These are phyloP conservation scores for Chlorella ohadii DNA, from an alignment of 139 green algal genomes.

Conservation along the genomic window DNA sequence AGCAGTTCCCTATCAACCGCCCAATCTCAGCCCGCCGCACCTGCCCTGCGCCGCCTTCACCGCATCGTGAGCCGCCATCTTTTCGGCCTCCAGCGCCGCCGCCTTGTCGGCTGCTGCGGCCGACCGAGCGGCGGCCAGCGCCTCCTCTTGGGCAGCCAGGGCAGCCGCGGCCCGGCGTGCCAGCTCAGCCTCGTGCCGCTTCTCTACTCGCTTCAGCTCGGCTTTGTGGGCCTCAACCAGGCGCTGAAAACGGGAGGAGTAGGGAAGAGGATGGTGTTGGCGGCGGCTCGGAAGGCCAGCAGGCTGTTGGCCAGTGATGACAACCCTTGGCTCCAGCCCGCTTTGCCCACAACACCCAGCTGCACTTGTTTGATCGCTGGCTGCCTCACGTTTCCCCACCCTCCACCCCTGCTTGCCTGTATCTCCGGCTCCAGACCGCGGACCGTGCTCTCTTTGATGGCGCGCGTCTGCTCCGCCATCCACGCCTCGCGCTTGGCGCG, in stretches of 20 bases:
- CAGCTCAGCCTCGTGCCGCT: constrained; percentile 27
- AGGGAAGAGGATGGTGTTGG: background rate
- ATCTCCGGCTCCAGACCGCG: constrained; percentile 65
- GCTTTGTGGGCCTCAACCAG: constrained; percentile 57
- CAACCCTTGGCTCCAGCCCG: too few species aligned
- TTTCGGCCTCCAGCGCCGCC: constrained; percentile 48
- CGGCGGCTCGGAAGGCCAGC: too few species aligned
- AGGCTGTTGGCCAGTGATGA: too few species aligned
- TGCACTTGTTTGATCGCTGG: too few species aligned
- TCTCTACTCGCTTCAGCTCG: constrained; percentile 37
- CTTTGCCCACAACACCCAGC: too few species aligned
- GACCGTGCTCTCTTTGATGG: constrained; percentile 69
- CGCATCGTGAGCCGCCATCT: constrained; percentile 33
- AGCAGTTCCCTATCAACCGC: background rate
- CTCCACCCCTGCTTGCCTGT: background rate
- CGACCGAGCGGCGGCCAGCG: constrained; percentile 35
- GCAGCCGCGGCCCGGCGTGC: constrained; percentile 19
- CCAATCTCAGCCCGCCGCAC: background rate
- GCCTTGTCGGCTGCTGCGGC: constrained; percentile 35
- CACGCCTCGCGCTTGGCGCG: constrained; percentile 50
- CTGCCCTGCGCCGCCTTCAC: constrained; percentile 42
- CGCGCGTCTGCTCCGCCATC: constrained; percentile 59
- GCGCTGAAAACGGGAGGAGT: constrained; percentile 27
- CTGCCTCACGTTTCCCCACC: too few species aligned
- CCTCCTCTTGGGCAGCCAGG: constrained; percentile 37